Conservation (phyloP, 345 rosid species). For the Ricinus communis region DNA sequence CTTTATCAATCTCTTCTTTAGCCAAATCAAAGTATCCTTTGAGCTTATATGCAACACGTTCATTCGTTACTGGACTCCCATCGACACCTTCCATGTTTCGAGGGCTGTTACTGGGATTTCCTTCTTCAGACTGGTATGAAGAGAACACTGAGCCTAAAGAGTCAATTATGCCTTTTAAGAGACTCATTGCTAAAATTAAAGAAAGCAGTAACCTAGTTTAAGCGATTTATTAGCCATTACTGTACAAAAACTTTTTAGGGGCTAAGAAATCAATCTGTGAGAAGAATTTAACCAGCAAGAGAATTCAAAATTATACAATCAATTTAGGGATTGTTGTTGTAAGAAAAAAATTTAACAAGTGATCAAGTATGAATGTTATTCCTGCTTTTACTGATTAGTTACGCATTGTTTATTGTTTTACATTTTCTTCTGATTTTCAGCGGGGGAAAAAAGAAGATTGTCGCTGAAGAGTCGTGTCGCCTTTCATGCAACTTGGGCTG, state of each 20-base stretch:
- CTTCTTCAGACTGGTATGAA: conserved; percentile 24
- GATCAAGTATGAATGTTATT: too few relatives aligned
- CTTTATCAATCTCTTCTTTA: conserved; percentile 75
- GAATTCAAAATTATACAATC: background rate
- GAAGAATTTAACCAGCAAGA: too few relatives aligned
- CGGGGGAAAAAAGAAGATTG: too few relatives aligned
- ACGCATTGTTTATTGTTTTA: too few relatives aligned
- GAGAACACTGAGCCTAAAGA: conserved; percentile 59
- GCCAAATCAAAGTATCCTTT: conserved; percentile 90
- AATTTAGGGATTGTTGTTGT: background rate
- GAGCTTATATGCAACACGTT: conserved; percentile 82
- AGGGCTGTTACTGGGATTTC: conserved; percentile 33
- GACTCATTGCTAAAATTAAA: conserved; percentile 45
- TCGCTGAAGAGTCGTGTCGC: too few relatives aligned
- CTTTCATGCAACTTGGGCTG: too few relatives aligned
- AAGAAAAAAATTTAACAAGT: too few relatives aligned
- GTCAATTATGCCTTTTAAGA: conserved; percentile 55
- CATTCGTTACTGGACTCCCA: conserved; percentile 53
- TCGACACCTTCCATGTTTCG: conserved; percentile 50
- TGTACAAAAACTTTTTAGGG: background rate
- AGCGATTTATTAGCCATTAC: too few relatives aligned
- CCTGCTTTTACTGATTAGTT: too few relatives aligned
- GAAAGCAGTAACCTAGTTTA: too few relatives aligned
- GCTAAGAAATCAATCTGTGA: too few relatives aligned
- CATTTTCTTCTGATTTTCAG: too few relatives aligned